Base-by-base conservation (phyloP, 2,329 filamentous ascomycete species). In the Aspergillus arachidicola region DNA sequence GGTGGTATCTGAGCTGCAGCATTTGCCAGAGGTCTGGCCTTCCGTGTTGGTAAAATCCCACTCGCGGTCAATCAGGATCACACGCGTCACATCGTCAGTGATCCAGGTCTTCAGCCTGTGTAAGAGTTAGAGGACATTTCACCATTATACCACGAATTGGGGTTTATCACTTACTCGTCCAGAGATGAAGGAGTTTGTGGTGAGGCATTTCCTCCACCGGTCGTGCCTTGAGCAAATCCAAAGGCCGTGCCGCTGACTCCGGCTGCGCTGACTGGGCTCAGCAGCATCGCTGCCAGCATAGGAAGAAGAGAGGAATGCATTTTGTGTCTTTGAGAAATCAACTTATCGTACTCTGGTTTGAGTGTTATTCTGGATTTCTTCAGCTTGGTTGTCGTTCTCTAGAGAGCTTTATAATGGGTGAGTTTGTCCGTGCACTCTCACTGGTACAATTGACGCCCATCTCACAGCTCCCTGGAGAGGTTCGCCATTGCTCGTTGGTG, bases 11-110 rank as follows among this genome's bases (percentile, higher is more conserved):
- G 28, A 55, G 43, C 63, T 65, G 50, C 63, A 65, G 43, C 63
- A 65, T 23, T 62, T 81, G 45, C 75, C 81, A 23, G 80, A 84
- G 10, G 78, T 79, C 78, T 86, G 64, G n/a, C 66, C 66, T 26
- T 68, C 64, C 4, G 64, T 63, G 30, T 53, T 61, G 41, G 57
- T 48, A 54, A 68, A 68, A 54, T 62, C 59, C 65, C 63, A 66
- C 34, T 55, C 56, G 11, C 63, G 63, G 45, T 66, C 60, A 45
- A 66, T 61, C 28, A 63, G 60, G 45, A 65, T 65, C 2, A 50
- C 50, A 1, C 65, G 65, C 2, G 60, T 28, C 1, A 56, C 62
- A 21, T 36, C n/a, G 41, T 66, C 65, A 4, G 63, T 66, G 28
- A 66, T 66, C 63, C 65, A 66, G 21, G 55, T 32, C 56, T 48